Evolutionary conservation across 805 yeast species (phyloP).

Genomic region (Blastobotrys attinorum): DNA sequence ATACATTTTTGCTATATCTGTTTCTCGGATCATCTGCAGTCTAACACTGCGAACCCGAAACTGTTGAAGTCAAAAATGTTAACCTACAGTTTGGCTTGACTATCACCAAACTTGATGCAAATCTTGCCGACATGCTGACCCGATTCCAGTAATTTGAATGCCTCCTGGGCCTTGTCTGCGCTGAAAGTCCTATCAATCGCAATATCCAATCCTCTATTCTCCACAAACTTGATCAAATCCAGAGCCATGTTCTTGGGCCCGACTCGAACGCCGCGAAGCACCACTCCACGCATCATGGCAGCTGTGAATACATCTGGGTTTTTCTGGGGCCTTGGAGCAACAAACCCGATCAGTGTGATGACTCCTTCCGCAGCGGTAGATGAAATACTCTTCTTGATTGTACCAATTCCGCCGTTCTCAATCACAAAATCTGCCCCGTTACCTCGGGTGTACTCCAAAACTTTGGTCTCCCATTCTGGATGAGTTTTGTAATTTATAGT

Average conservation of each 20-base stretch:
- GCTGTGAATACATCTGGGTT: constrained; percentile 5
- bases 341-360: constrained; percentile 6
- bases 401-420: constrained; percentile 11
- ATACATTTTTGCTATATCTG: too few species aligned
- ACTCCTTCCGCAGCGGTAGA: constrained; percentile 4
- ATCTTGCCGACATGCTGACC: constrained; percentile 10
- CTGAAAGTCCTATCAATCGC: constrained; percentile 7
- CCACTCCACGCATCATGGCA: not conserved
- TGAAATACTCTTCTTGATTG: constrained; percentile 6
- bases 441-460: constrained; percentile 3
- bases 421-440: constrained; percentile 10
- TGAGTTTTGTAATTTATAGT: constrained; percentile 7
- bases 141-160: constrained; percentile 6
- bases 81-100: too few species aligned
- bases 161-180: constrained; percentile 5
- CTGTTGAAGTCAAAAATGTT: too few species aligned
- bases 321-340: constrained; percentile 3
- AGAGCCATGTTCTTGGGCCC: constrained; percentile 2
- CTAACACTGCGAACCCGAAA: too few species aligned
- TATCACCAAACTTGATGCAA: not conserved
- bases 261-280: constrained; percentile 8
- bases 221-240: constrained; percentile 7
- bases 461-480: constrained; percentile 8
- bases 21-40: too few species aligned
- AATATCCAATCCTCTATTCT: constrained; percentile 2